Conservation (phyloP, 2,329 filamentous ascomycete genomes). For the Aspergillus niger region DNA sequence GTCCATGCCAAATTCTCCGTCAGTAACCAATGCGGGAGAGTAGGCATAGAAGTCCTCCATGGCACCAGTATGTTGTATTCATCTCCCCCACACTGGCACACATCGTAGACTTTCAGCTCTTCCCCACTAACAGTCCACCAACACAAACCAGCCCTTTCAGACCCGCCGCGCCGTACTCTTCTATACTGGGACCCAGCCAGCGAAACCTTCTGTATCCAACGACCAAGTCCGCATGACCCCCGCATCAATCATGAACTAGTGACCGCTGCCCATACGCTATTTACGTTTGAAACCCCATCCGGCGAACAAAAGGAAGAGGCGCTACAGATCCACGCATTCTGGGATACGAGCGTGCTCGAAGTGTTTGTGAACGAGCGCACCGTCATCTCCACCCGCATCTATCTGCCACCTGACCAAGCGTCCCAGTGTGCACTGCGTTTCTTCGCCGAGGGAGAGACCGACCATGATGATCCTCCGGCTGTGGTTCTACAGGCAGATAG, state of each 20-base stretch:
- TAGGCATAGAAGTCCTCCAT: slow-evolving; percentile 36
- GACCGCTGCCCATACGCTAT: slow-evolving; percentile 51
- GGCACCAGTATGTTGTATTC: slow-evolving; percentile 15
- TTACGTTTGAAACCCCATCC: slow-evolving; percentile 31
- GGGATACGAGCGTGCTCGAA: slow-evolving; percentile 48
- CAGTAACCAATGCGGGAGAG: slow-evolving; percentile 25
- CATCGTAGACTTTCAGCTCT: slow-evolving; percentile 2
- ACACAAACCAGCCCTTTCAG: slow-evolving; percentile 6
- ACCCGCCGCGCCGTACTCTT: slow-evolving; percentile 37
- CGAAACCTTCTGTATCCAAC: slow-evolving; percentile 47
- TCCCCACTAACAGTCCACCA: neutral
- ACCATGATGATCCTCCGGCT: slow-evolving; percentile 2
- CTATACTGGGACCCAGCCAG: slow-evolving; percentile 42
- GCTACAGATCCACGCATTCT: slow-evolving; percentile 46
- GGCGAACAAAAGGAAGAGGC: slow-evolving; percentile 33
- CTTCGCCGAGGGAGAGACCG: slow-evolving; percentile 20
- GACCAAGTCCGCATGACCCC: slow-evolving; percentile 28
- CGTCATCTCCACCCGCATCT: slow-evolving; percentile 45
- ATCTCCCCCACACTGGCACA: neutral
- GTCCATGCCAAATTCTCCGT: slow-evolving; percentile 30
- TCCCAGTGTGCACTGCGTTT: slow-evolving; percentile 23
- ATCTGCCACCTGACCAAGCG: slow-evolving; percentile 21
- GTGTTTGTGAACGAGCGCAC: slow-evolving; percentile 50
- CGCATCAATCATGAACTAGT: slow-evolving; percentile 41
- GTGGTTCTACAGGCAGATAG: slow-evolving; percentile 22